Evolutionary conservation across 352 stramenopile species (phyloP), one percentile per base, ranked within the genome.

Genomic region (Globisporangium yorkense): DNA sequence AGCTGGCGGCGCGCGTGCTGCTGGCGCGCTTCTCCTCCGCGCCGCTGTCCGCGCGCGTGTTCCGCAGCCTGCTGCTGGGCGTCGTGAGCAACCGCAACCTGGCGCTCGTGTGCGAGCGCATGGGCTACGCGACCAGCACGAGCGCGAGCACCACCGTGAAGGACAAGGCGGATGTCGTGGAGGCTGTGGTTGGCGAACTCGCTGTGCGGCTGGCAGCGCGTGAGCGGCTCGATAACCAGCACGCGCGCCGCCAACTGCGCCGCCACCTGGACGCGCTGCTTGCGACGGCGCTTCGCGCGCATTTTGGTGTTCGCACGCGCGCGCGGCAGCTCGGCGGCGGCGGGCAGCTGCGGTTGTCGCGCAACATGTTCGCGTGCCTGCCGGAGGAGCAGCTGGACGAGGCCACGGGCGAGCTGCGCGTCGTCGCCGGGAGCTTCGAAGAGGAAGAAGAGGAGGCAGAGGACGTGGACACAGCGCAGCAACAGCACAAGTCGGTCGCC

Each of bases 1-100:
- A 92, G 63, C 57, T 90, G 1, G 75, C 88, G 15, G 80, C 71
- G 2, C 63, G 80, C 8, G 87, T 75, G 37, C 51, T 92, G 24
- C 57, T 92, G 37, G 77, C 77, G 4, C 80, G 90, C 51, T 89
- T 90, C 58, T 70, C 81, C 16, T 48, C 63, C 8, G 64, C 72
- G 2, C 78, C 80, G 13, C 49, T 92, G 16, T 80, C 77, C 27
- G 76, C 77, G 39, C 63, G 77, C 1, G 76, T 92, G 46, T 90
- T 89, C 58, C 80, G 80, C 44, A 77, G 81, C 51, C 65, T 92
- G 52, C 67, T 78, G 9, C 53, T 89, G 18, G 72, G 64, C 0
- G 68, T 84, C 16, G 83, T 92, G 35, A 81, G 76, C 0, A 92
- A 92, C 65, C 65, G 77, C 57, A 92, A 90, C 62, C 61, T 92